These are phyloP conservation scores for Amniculicola lignicola DNA, from an alignment of 495 filamentous ascomycete species.

Conservation along the genomic window DNA sequence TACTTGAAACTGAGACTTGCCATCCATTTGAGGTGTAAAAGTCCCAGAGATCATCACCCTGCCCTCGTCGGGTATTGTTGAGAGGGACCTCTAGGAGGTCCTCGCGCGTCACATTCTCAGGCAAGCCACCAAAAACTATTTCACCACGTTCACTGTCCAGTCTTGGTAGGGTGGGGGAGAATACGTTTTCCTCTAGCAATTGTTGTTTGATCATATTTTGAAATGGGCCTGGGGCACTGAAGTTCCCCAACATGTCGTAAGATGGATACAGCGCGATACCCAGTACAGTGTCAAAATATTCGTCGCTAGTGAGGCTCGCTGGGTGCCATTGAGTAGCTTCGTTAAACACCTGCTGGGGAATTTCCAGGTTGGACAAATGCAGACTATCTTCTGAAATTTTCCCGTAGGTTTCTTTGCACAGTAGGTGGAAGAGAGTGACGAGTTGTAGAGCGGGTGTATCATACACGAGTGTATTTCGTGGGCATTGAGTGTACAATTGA, in stretches of 20 bases:
- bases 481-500: not conserved
- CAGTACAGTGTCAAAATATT: slow-evolving; percentile 3
- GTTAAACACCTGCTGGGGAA: not conserved
- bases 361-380: not conserved
- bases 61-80: not conserved
- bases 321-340: slow-evolving; percentile 6
- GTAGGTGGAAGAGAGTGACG: not conserved
- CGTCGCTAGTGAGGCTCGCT: not conserved
- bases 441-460: slow-evolving; percentile 2
- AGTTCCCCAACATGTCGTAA: not conserved
- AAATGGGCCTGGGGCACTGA: slow-evolving; percentile 6
- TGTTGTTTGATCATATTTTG: not conserved
- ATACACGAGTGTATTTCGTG: not conserved
- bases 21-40: not conserved
- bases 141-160: not conserved
- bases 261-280: not conserved
- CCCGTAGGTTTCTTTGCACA: not conserved
- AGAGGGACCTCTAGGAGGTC: not conserved
- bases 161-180: not conserved
- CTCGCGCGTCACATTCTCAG: not conserved
- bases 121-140: not conserved
- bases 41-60: not conserved
- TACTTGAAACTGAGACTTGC: not conserved
- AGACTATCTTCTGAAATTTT: not conserved
- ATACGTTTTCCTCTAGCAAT: not conserved